phyloP scores from a whole-genome alignment of 2,329 filamentous ascomycete species.

The Phoma sp. region DNA sequence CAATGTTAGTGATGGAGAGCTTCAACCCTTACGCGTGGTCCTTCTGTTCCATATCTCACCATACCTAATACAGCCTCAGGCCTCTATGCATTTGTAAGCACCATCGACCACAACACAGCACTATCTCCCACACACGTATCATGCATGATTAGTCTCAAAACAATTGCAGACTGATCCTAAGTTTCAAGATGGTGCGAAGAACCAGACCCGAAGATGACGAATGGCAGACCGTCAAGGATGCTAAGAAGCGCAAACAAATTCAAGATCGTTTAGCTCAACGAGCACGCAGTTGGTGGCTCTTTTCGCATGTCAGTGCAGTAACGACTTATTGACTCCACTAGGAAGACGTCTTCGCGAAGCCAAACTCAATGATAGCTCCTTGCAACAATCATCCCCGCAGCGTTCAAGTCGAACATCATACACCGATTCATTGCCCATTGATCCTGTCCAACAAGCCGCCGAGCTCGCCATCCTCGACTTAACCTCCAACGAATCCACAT shows the following conservation, averaged over 20 bases:
- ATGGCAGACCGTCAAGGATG: conserved; percentile 46
- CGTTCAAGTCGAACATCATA: background rate
- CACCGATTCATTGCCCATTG: conserved; percentile 30
- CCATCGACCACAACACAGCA: background rate
- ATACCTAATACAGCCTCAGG: background rate
- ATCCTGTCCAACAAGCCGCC: conserved; percentile 23
- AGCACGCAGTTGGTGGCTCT: conserved; percentile 40
- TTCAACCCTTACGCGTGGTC: too few species aligned
- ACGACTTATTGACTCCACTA: background rate
- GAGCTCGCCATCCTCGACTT: background rate
- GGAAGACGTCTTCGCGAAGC: conserved; percentile 1
- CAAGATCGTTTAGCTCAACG: conserved; percentile 50
- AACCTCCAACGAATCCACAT: background rate
- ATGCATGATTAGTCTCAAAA: background rate
- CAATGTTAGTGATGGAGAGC: too few species aligned
- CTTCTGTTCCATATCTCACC: background rate
- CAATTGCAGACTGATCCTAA: background rate
- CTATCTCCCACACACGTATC: background rate
- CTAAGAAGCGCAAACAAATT: conserved; percentile 50
- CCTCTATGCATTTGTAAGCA: conserved; percentile 8
- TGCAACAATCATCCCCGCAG: background rate
- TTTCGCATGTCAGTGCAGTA: too few species aligned
- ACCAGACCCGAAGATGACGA: conserved; percentile 33
- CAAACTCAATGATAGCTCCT: background rate
- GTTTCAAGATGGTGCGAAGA: conserved; percentile 26